Conservation (phyloP, 371 early-diverging fungal species). For the Lichtheimia ornata region DNA sequence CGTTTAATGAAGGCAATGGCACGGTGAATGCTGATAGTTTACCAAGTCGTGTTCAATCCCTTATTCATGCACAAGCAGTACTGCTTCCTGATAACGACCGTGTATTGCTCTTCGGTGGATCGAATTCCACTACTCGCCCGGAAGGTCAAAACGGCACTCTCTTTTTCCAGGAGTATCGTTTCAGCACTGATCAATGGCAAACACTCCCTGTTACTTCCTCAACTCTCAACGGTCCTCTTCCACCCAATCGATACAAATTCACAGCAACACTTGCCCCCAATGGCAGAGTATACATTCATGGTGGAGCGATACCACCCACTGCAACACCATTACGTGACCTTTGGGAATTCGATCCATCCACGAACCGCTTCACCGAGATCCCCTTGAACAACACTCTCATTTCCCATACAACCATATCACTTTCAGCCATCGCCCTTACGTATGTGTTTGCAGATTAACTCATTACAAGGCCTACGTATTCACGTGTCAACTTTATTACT, state of each 20-base stretch:
- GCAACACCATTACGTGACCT: not conserved
- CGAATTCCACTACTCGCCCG: too few relatives aligned
- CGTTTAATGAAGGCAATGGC: too few relatives aligned
- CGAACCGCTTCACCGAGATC: not conserved
- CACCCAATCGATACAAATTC: not conserved
- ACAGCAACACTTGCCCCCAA: conserved; percentile 8
- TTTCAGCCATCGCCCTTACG: not conserved
- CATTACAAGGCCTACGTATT: too few relatives aligned
- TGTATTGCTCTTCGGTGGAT: conserved; percentile 6
- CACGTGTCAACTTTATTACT: not conserved
- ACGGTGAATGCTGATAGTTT: too few relatives aligned
- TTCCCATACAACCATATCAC: not conserved
- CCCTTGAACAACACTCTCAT: too few relatives aligned
- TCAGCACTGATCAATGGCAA: too few relatives aligned
- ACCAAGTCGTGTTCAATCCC: not conserved
- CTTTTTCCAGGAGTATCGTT: too few relatives aligned
- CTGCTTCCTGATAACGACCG: conserved; percentile 13
- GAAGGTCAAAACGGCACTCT: too few relatives aligned
- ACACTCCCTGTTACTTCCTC: too few relatives aligned
- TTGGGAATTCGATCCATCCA: not conserved
- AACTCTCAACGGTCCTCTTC: too few relatives aligned
- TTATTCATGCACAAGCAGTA: conserved; percentile 4
- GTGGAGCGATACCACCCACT: not conserved
- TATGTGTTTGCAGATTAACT: not conserved
- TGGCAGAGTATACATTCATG: not conserved